Conservation (phyloP, 2,329 filamentous ascomycete species). For the Remersonia thermophila region DNA sequence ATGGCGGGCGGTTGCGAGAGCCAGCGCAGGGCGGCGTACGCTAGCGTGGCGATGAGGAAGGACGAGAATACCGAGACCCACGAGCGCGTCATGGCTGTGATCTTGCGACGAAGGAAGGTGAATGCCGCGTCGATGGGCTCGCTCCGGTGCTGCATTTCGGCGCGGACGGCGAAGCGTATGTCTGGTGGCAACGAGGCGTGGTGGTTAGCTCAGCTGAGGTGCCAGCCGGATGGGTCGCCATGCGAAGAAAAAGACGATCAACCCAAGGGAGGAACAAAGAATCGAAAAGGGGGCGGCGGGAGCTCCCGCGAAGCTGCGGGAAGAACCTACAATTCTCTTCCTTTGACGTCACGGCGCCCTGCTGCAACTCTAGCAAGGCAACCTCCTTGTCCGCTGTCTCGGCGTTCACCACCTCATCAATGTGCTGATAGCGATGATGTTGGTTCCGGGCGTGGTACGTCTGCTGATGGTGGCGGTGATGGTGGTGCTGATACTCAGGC, state of each 20-base stretch:
- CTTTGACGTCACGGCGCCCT: slow-evolving; percentile 17
- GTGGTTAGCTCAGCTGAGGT: background rate
- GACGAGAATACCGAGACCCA: slow-evolving; percentile 56
- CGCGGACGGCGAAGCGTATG: slow-evolving; percentile 75
- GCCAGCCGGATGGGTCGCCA: slow-evolving; percentile 7
- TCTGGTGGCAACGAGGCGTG: too few species aligned
- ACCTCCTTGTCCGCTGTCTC: slow-evolving; percentile 23
- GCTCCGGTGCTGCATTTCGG: slow-evolving; percentile 77
- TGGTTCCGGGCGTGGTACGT: too few species aligned
- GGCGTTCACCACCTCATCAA: slow-evolving; percentile 15
- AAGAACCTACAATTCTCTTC: slow-evolving; percentile 38
- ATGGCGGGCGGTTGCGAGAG: slow-evolving; percentile 56
- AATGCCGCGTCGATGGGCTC: slow-evolving; percentile 70
- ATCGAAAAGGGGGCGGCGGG: too few species aligned
- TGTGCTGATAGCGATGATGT: slow-evolving; percentile 9
- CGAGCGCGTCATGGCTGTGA: slow-evolving; percentile 52
- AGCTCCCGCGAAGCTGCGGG: too few species aligned
- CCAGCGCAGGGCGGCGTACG: slow-evolving; percentile 51
- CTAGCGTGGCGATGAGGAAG: slow-evolving; percentile 48
- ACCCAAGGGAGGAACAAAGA: too few species aligned
- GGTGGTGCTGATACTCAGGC: slow-evolving; percentile 20
- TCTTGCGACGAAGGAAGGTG: slow-evolving; percentile 46
- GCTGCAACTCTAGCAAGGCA: slow-evolving; percentile 6
- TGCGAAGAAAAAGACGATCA: background rate
- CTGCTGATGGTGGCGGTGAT: too few species aligned